Conservation (phyloP, 2,329 filamentous ascomycete species). For the Shiraia bambusicola region DNA sequence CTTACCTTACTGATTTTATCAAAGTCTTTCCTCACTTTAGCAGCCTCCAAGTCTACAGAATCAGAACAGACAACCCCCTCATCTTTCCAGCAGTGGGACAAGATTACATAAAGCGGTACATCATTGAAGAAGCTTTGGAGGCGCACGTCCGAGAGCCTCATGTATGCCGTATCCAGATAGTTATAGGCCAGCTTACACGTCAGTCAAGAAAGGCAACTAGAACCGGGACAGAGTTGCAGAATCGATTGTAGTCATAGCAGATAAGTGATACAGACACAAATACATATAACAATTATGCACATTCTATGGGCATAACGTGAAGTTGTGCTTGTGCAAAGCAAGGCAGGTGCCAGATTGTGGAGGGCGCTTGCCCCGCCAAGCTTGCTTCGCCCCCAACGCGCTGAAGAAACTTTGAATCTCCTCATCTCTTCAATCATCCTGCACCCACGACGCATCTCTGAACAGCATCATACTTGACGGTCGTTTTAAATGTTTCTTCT, state of each 20-base stretch:
- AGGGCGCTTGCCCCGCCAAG: slow-evolving; percentile 8
- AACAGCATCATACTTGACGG: no score
- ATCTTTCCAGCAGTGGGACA: slow-evolving; percentile 19
- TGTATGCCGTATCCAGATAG: slow-evolving; percentile 1
- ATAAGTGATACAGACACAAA: no score
- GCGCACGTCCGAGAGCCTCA: slow-evolving; percentile 14
- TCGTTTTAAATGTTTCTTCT: no score
- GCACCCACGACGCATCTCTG: no score
- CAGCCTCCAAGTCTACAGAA: slow-evolving; percentile 5
- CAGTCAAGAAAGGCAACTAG: no score
- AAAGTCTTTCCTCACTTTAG: slow-evolving; percentile 13
- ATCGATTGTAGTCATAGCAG: no score
- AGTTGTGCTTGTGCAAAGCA: no score
- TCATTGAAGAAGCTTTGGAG: slow-evolving; percentile 12
- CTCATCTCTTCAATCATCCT: not conserved
- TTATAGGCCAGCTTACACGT: no score
- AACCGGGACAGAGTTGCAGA: no score
- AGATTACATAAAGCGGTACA: slow-evolving; percentile 16
- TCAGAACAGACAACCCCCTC: slow-evolving; percentile 19
- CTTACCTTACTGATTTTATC: slow-evolving; percentile 20
- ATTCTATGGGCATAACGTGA: no score
- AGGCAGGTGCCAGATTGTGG: not conserved
- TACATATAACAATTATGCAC: no score
- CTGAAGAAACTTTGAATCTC: not conserved
- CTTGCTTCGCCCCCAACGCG: slow-evolving; percentile 3